Evolutionary conservation across 352 stramenopile genomes (phyloP), one percentile per base, ranked within the genome.

Genomic region (Globisporangium splendens): DNA sequence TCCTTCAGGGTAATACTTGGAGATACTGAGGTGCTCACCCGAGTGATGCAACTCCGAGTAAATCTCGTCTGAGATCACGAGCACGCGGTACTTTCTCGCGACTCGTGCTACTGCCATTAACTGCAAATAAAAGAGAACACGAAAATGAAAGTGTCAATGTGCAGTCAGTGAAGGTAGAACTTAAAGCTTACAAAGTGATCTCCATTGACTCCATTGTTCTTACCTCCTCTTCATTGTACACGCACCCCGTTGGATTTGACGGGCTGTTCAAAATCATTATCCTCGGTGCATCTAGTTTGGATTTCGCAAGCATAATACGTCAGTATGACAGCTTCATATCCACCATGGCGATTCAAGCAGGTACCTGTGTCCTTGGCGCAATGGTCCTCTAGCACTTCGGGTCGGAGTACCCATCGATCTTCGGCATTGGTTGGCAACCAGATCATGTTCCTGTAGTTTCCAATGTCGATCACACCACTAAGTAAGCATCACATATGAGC

Each of bases 1-100:
- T 5, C 85, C 85, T 76, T 96, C 87, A 0, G 85, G 83, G 50
- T 95, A 95, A 52, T 86, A 93, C 54, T 82, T 87, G 20, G 87
- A 93, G 49, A 96, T 89, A 7, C 85, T 95, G 13, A 89, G 46
- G 43, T 96, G 87, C 10, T 79, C 70, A 22, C 80, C 78, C 17
- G 68, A 74, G 63, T 93, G 80, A 50, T 90, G 83, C 38, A 94
- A 62, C 63, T 94, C 87, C 33, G 85, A 92, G 68, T 96, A 96
- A 50, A 96, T 91, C 66, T 96, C 87, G 54, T 96, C 87, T 42
- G 87, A 96, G 21, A 96, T 83, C 20, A 96, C 85, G n/a, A 95
- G 78, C 49, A 96, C 79, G 18, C 86, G 78, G 62, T 95, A 94
- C 68, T 91, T 93, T 46, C 84, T 75, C 28, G 83, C 86, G 7